Percentiles rank a stretch among this genome's conserved stretches.
phyloP scores from a whole-genome alignment of 495 filamentous ascomycete species.

The Penicillium nucicola region DNA sequence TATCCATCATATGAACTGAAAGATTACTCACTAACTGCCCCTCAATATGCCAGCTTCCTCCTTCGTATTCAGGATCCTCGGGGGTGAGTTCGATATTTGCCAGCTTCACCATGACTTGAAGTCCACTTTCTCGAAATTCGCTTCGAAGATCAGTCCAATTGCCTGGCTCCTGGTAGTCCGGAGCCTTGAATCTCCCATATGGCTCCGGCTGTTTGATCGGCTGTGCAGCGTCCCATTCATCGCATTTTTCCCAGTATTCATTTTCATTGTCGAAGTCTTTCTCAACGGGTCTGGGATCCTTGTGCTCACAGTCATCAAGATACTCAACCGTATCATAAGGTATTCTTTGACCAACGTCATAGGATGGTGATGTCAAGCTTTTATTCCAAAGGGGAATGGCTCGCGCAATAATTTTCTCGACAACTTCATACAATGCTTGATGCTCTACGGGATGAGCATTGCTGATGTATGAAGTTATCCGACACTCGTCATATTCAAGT shows the following conservation, averaged over 20 bases:
- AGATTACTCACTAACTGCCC: constrained; percentile 40
- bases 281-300: constrained; percentile 1
- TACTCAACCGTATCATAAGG: constrained; percentile 14
- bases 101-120: constrained; percentile 66
- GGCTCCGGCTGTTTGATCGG: constrained; percentile 36
- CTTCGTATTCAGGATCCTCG: constrained; percentile 48
- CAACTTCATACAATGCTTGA: constrained; percentile 42
- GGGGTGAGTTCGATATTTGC: constrained; percentile 61
- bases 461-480: constrained; percentile 55
- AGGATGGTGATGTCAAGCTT: not conserved
- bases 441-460: constrained; percentile 54
- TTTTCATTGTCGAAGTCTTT: not conserved
- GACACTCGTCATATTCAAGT: constrained; percentile 18
- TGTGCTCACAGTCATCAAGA: constrained; percentile 2
- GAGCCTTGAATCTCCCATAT: constrained; percentile 18
- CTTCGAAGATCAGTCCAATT: constrained; percentile 25
- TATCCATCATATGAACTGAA: too few relatives aligned
- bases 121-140: constrained; percentile 25
- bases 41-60: constrained; percentile 56
- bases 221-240: not conserved
- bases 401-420: constrained; percentile 48
- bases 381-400: constrained; percentile 55
- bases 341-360: constrained; percentile 7
- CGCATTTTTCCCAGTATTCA: not conserved
- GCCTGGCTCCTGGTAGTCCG: not conserved